Base-by-base conservation (phyloP, 2,329 filamentous ascomycete genomes). In the Tolypocladium album region DNA sequence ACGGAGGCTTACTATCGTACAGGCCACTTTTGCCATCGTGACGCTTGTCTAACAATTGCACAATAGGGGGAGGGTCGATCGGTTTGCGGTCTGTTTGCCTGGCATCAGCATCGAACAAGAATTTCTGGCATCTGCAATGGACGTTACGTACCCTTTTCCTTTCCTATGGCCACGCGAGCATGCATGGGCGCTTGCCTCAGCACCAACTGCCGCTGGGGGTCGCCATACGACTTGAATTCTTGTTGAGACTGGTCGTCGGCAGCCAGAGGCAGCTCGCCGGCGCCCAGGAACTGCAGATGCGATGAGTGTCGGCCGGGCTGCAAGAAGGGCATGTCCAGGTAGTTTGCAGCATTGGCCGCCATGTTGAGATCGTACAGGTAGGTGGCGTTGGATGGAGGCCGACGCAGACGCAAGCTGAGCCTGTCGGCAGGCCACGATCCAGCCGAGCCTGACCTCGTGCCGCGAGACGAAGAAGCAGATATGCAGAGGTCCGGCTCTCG, bases 1-100 rank as follows among this genome's bases (percentile, higher is more conserved):
- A 7, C 4, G 17, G 17, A 45, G 53, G 61, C 65, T 61, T 55
- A 69, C 67, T 68, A 43, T 67, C 62, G 56, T 68, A 67, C 17
- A 65, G 59, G n/a, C 64, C 60, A 43, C 60, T 65, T 55, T 60
- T 65, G 5, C 61, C 63, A 42, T 67, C 59, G 38, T 63, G 56
- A 47, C 65, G 62, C 50, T 63, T 66, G 38, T 70, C 69, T 59
- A 67, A 61, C 55, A 96, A 80, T 74, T 93, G 86, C 55, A 96
- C 78, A 66, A 96, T 89, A 50, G 91, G 91, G 15, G 91, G 91
- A 58, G 92, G 91, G 71, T 96, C 91, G 68, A 96, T 85, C 9
- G 91, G 90, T 73, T 95, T 95, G 65, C 91, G 87, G 69, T 90
- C 88, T 89, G 56, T 38, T 31, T 47, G 13, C 36, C 8, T 34